phyloP scores from a whole-genome alignment of 1,139 yeast species.

The Taiozyma sp. region DNA sequence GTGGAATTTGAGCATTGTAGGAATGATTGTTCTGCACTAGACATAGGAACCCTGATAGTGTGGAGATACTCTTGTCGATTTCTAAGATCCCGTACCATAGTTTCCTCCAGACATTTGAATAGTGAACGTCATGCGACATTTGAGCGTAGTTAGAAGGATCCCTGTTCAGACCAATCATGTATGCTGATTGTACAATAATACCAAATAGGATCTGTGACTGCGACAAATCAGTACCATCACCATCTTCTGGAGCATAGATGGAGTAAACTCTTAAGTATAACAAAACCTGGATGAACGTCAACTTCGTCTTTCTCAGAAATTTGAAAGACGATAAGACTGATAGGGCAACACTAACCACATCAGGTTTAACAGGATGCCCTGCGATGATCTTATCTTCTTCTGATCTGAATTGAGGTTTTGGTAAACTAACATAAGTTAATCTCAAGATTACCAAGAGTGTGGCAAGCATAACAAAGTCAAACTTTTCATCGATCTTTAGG shows the following conservation, averaged over 20 bases:
- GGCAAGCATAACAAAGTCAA: conserved; percentile 38
- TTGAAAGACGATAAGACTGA: conserved; percentile 30
- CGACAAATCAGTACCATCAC: conserved; percentile 35
- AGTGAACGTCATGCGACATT: conserved; percentile 13
- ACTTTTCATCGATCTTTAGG: conserved; percentile 28
- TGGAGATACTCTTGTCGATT: conserved; percentile 18
- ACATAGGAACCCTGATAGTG: conserved; percentile 21
- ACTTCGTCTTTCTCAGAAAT: conserved; percentile 31
- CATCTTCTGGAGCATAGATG: conserved; percentile 41
- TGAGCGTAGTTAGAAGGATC: conserved; percentile 33
- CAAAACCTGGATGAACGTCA: conserved; percentile 38
- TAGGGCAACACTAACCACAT: conserved; percentile 29
- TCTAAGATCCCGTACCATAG: conserved; percentile 23
- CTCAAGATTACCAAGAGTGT: conserved; percentile 37
- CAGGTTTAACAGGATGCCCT: conserved; percentile 31
- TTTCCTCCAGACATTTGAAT: conserved; percentile 21
- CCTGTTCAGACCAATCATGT: conserved; percentile 38
- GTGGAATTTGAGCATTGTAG: conserved; percentile 14
- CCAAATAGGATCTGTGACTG: conserved; percentile 36
- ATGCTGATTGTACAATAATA: conserved; percentile 34
- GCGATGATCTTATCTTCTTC: conserved; percentile 20
- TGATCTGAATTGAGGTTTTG: conserved; percentile 1
- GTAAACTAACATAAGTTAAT: conserved; percentile 33
- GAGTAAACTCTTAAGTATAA: conserved; percentile 36
- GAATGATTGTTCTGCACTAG: conserved; percentile 13